A percentile compares a stretch with the other conserved stretches of the same genome.
Conservation (phyloP, 2,329 filamentous ascomycete species). For the Fusarium tanahbumbuense region DNA sequence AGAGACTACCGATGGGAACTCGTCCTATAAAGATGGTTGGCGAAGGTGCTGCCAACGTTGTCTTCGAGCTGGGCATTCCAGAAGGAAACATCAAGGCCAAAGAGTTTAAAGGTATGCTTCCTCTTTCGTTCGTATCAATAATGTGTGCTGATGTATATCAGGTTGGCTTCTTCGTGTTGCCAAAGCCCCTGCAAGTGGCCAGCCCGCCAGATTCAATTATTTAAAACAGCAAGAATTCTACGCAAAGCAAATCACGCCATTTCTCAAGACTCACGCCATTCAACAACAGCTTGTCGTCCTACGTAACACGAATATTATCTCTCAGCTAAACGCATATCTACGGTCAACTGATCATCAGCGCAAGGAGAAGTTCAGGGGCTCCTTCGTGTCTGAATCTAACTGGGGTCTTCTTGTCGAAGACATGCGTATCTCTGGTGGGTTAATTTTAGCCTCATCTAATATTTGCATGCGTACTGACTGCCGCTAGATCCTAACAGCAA, state of each 20-base stretch:
- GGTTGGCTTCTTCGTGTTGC: conserved; percentile 55
- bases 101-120: conserved; percentile 52
- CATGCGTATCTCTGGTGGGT: conserved; percentile 63
- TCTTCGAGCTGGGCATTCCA: conserved; percentile 70
- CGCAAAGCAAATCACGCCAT: conserved; percentile 50
- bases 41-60: conserved; percentile 82
- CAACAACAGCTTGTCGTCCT: conserved; percentile 55
- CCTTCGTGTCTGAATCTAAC: conserved; percentile 64
- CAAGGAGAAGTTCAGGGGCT: conserved; percentile 61
- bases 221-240: conserved; percentile 54
- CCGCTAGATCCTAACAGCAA: conserved; percentile 47
- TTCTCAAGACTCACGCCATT: conserved; percentile 51
- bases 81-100: conserved; percentile 47
- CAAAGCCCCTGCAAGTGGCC: conserved; percentile 50
- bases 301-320: conserved; percentile 51
- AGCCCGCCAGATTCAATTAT: conserved; percentile 53
- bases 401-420: conserved; percentile 79
- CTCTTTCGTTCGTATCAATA: conserved; percentile 1
- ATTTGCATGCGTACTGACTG: conserved; percentile 3
- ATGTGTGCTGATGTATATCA: conserved; percentile 40
- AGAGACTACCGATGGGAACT: conserved; percentile 50
- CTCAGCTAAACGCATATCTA: conserved; percentile 66
- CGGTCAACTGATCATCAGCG: conserved; percentile 59
- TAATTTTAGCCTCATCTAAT: background rate
- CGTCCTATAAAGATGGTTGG: conserved; percentile 59